Evolutionary conservation across 148 eudicot species (phyloP).

Genomic region (Chenopodium quinoa): DNA sequence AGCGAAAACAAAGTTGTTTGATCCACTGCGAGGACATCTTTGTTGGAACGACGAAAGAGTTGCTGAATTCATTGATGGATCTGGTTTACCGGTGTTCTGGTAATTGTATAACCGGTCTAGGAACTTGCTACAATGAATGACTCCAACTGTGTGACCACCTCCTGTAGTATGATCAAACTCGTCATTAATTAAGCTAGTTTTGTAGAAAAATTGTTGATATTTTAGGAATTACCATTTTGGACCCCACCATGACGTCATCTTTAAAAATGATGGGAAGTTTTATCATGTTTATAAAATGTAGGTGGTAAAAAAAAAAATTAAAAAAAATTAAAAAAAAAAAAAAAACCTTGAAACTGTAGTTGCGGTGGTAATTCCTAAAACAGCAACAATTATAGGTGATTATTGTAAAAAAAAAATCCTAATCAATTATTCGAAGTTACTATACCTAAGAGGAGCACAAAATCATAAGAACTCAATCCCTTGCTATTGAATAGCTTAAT

Average conservation of each 20-base stretch:
- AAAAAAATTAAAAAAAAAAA: no score
- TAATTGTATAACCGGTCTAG: conserved; percentile 22
- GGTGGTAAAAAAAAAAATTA: no score
- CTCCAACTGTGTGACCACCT: conserved; percentile 22
- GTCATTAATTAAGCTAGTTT: not conserved
- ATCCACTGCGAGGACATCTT: conserved; percentile 21
- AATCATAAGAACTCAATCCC: conserved; percentile 5
- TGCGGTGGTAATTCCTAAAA: no score
- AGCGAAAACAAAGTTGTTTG: conserved; percentile 15
- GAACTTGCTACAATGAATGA: conserved; percentile 13
- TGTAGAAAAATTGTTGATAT: conserved; percentile 1
- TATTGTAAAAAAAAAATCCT: no score
- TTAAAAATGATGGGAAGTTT: no score
- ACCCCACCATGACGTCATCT: no score
- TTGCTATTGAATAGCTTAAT: not conserved
- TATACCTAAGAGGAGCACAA: conserved; percentile 18
- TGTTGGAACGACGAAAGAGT: not conserved
- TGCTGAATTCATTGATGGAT: conserved; percentile 11
- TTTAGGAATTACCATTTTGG: no score
- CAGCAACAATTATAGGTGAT: no score
- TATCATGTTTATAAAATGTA: no score
- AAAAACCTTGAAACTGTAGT: no score
- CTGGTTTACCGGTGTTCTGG: conserved; percentile 2
- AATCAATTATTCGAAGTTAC: not conserved
- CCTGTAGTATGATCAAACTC: not conserved